These are phyloP conservation scores for Penicillium lividum DNA, from an alignment of 495 filamentous ascomycete genomes.

Conservation along the genomic window DNA sequence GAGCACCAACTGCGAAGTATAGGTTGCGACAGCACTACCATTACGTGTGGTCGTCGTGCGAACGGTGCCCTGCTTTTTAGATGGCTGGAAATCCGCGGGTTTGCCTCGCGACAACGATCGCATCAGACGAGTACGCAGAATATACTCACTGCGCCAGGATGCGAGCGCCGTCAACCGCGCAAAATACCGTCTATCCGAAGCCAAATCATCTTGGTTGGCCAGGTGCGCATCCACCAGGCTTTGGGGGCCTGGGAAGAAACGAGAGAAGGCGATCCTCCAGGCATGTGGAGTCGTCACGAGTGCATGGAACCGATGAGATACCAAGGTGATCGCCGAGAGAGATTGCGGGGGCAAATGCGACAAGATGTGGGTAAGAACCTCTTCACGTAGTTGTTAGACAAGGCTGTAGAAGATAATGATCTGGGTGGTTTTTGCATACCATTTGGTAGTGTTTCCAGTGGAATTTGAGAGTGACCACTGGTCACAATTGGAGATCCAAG, in stretches of 20 bases:
- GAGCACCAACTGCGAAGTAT: slow-evolving; percentile 75
- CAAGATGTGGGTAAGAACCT: slow-evolving; percentile 88
- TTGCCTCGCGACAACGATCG: slow-evolving; percentile 79
- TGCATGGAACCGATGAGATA: slow-evolving; percentile 79
- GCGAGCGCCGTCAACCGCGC: slow-evolving; percentile 74
- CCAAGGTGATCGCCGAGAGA: slow-evolving; percentile 72
- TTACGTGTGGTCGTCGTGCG: slow-evolving; percentile 51
- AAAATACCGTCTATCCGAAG: slow-evolving; percentile 72
- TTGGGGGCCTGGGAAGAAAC: slow-evolving; percentile 79
- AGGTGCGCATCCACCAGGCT: slow-evolving; percentile 34
- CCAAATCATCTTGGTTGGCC: slow-evolving; percentile 47
- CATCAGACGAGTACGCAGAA: slow-evolving; percentile 79
- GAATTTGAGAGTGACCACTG: slow-evolving; percentile 48
- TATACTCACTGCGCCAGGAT: slow-evolving; percentile 92
- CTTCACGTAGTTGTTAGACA: slow-evolving; percentile 48
- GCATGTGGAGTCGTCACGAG: slow-evolving; percentile 86
- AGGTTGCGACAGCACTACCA: slow-evolving; percentile 67
- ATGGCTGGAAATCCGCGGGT: slow-evolving; percentile 58
- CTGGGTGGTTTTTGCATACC: slow-evolving; percentile 52
- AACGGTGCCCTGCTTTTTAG: slow-evolving; percentile 48
- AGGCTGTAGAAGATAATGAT: neutral
- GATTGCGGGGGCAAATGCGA: slow-evolving; percentile 83
- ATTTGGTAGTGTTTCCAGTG: slow-evolving; percentile 74
- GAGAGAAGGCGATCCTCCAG: slow-evolving; percentile 86
- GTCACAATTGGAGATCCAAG: slow-evolving; percentile 63